These are phyloP conservation scores for Zanthoxylum bungeanum DNA, from an alignment of 345 rosid genomes.

Conservation along the genomic window DNA sequence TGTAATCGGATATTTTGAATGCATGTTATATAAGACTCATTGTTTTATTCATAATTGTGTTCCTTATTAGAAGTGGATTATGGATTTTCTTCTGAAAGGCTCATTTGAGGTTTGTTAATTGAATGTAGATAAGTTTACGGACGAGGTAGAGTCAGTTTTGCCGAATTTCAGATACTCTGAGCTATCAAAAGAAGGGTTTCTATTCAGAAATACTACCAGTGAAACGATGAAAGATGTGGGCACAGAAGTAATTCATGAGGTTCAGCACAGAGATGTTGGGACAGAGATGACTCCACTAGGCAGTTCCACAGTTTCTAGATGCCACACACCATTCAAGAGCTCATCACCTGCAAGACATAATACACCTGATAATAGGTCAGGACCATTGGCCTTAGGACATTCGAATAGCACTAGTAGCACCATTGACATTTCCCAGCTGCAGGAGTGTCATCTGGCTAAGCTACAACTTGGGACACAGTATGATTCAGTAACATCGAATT, in stretches of 20 bases:
- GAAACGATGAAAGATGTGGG: constrained; percentile 51
- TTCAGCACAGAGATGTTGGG: constrained; percentile 71
- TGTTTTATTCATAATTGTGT: neutral
- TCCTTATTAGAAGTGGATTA: neutral
- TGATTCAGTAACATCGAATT: constrained; percentile 57
- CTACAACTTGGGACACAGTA: constrained; percentile 57
- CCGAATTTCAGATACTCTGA: constrained; percentile 47
- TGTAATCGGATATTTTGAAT: no score
- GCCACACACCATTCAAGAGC: constrained; percentile 68
- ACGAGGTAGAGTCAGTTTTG: constrained; percentile 54
- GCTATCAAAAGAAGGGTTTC: constrained; percentile 72
- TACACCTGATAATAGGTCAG: constrained; percentile 88
- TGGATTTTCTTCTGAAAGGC: constrained; percentile 9
- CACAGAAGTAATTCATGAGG: constrained; percentile 38
- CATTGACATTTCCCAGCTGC: constrained; percentile 62
- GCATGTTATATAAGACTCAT: neutral
- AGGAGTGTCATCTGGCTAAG: constrained; percentile 71
- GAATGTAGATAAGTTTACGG: constrained; percentile 71
- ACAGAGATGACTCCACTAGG: constrained; percentile 95
- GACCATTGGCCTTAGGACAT: constrained; percentile 54
- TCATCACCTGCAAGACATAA: constrained; percentile 88
- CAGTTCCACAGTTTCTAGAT: constrained; percentile 77
- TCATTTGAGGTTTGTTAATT: constrained; percentile 13
- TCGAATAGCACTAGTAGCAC: constrained; percentile 27
- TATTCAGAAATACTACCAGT: constrained; percentile 48